Evolutionary conservation across 345 rosid genomes (phyloP).

Genomic region (Gossypium thurberi): DNA sequence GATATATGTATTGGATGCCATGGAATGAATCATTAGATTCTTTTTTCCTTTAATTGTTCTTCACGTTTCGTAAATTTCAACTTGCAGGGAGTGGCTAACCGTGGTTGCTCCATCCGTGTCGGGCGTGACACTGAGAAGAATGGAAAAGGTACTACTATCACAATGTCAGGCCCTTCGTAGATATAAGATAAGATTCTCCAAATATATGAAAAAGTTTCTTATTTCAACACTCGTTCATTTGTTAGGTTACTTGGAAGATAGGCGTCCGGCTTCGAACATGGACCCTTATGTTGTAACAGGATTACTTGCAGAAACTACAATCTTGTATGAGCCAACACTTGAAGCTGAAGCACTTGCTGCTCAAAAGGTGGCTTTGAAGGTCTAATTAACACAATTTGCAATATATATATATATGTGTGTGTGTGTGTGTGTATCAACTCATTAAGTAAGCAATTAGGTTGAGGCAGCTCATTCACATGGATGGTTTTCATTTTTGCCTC

Average conservation of each 20-base stretch:
- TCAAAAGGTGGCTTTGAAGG: constrained; percentile 68
- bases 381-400: constrained; percentile 24
- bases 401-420: neutral
- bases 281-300: constrained; percentile 76
- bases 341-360: constrained; percentile 86
- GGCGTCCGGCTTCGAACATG: constrained; percentile 96
- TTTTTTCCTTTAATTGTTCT: neutral
- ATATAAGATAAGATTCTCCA: neutral
- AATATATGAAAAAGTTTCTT: neutral
- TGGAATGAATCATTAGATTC: neutral
- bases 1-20: neutral
- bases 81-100: constrained; percentile 88
- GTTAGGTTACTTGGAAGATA: constrained; percentile 80
- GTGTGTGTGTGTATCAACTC: neutral
- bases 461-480: constrained; percentile 1
- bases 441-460: neutral
- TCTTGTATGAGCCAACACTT: constrained; percentile 74
- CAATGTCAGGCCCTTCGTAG: neutral
- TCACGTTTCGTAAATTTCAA: neutral
- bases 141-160: constrained; percentile 59
- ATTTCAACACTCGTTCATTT: neutral
- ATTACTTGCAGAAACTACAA: constrained; percentile 66
- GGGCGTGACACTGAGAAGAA: constrained; percentile 91
- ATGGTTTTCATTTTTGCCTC: neutral
- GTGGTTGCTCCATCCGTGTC: constrained; percentile 94